Percentiles rank a stretch among this genome's conserved stretches.
Conservation (phyloP, 2,329 filamentous ascomycete genomes). For the Xylariaceae sp. region DNA sequence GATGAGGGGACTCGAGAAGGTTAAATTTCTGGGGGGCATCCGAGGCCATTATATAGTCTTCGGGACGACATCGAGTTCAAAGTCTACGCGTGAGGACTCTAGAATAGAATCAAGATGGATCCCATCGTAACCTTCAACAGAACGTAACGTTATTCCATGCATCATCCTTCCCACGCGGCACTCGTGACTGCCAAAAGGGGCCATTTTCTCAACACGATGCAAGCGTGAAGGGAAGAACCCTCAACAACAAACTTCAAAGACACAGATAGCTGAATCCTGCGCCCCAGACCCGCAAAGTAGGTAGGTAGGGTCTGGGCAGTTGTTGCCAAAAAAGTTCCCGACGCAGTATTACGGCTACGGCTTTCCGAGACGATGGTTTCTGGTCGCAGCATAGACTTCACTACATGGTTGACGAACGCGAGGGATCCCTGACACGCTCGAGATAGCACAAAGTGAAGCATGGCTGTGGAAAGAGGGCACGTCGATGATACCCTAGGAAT, state of each 20-base stretch:
- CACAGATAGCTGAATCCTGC: constrained; percentile 21
- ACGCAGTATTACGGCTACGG: constrained; percentile 2
- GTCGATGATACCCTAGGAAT: not conserved
- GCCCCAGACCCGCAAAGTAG: constrained; percentile 15
- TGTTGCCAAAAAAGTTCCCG: constrained; percentile 13
- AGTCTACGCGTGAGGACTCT: constrained; percentile 3
- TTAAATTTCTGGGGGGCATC: constrained; percentile 7
- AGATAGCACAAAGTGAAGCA: not conserved
- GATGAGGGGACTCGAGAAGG: constrained; percentile 8
- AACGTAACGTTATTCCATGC: constrained; percentile 15
- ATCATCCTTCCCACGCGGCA: constrained; percentile 17
- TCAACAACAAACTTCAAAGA: constrained; percentile 8
- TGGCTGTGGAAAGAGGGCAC: not conserved
- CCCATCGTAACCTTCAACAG: constrained; percentile 21
- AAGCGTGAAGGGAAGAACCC: constrained; percentile 3
- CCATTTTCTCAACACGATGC: constrained; percentile 13
- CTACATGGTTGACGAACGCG: not conserved
- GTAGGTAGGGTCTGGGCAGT: constrained; percentile 7
- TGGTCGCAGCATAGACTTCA: constrained; percentile 5
- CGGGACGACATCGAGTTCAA: constrained; percentile 10
- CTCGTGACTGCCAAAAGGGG: constrained; percentile 10
- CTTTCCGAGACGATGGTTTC: not conserved
- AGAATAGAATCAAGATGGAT: constrained; percentile 21
- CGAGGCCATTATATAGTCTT: constrained; percentile 23
- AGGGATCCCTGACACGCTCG: not conserved